Percentiles rank a stretch among this genome's conserved stretches.
phyloP scores from a whole-genome alignment of 129 eudicot species.

The Smallanthus sonchifolius region DNA sequence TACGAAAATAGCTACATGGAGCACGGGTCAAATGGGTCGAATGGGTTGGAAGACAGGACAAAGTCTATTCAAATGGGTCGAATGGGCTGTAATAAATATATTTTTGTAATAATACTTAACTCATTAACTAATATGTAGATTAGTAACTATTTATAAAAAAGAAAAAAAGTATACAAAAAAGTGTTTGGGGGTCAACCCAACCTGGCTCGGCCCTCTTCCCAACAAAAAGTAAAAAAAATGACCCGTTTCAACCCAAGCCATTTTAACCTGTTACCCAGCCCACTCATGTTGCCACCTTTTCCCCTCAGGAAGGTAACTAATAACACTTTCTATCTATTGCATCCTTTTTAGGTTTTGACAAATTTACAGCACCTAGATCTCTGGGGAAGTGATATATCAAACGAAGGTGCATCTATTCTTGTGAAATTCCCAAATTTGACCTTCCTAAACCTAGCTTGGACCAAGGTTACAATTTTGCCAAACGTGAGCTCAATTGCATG shows the following conservation, averaged over 20 bases:
- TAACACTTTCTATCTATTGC: neutral
- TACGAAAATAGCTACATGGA: neutral
- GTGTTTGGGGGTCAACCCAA: neutral
- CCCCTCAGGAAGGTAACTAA: neutral
- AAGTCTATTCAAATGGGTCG: no score
- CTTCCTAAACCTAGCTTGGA: slow-evolving; percentile 79
- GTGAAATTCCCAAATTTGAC: slow-evolving; percentile 48
- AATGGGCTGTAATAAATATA: neutral
- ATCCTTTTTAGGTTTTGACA: slow-evolving; percentile 51
- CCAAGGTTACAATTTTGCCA: slow-evolving; percentile 63
- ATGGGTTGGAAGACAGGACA: neutral
- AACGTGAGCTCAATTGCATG: slow-evolving; percentile 39
- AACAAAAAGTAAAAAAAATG: neutral
- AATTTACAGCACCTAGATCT: slow-evolving; percentile 77
- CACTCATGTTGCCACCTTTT: neutral
- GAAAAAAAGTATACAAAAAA: neutral
- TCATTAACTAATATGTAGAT: neutral
- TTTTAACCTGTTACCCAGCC: neutral
- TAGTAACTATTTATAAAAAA: neutral
- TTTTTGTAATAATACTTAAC: neutral
- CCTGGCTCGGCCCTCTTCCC: no score
- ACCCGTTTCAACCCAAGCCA: neutral
- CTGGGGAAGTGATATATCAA: slow-evolving; percentile 84
- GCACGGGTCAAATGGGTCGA: slow-evolving; percentile 1
- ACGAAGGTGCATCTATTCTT: slow-evolving; percentile 50